Percentiles rank a stretch among this genome's conserved stretches.
Evolutionary conservation across 805 yeast species (phyloP).

Genomic region (Starmerella kuoi): DNA sequence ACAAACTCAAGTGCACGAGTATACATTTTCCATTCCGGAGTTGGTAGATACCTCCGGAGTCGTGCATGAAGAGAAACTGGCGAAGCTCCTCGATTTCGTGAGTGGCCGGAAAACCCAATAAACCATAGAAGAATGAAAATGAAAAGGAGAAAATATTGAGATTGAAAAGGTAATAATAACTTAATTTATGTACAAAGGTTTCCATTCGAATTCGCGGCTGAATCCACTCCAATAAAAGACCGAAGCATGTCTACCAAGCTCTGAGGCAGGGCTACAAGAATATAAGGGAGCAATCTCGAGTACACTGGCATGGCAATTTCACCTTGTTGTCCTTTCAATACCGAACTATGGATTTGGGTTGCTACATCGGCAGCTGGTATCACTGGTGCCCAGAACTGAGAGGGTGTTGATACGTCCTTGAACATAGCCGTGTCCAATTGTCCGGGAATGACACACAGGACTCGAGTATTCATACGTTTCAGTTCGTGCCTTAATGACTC

Average conservation of each 20-base stretch:
- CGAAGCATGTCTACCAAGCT: constrained; percentile 44
- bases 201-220: no score
- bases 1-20: not conserved
- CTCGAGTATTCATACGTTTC: constrained; percentile 38
- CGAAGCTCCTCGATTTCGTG: constrained; percentile 2
- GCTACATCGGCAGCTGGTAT: constrained; percentile 55
- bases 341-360: constrained; percentile 32
- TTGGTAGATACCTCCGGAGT: constrained; percentile 16
- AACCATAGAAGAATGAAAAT: no score
- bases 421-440: constrained; percentile 64
- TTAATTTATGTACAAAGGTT: no score
- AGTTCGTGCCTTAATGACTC: constrained; percentile 55
- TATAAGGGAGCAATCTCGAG: constrained; percentile 53
- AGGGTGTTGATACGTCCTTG: constrained; percentile 52
- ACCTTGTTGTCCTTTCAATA: constrained; percentile 33
- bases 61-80: constrained; percentile 11
- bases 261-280: constrained; percentile 51
- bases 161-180: no score
- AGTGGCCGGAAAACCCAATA: not conserved
- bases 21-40: constrained; percentile 4
- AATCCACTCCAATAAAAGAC: constrained; percentile 50
- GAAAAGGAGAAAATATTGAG: no score
- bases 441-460: constrained; percentile 66
- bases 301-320: constrained; percentile 58
- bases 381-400: constrained; percentile 59